Conservation (phyloP, 176 grass and related monocot genomes). For the Avena eriantha region DNA sequence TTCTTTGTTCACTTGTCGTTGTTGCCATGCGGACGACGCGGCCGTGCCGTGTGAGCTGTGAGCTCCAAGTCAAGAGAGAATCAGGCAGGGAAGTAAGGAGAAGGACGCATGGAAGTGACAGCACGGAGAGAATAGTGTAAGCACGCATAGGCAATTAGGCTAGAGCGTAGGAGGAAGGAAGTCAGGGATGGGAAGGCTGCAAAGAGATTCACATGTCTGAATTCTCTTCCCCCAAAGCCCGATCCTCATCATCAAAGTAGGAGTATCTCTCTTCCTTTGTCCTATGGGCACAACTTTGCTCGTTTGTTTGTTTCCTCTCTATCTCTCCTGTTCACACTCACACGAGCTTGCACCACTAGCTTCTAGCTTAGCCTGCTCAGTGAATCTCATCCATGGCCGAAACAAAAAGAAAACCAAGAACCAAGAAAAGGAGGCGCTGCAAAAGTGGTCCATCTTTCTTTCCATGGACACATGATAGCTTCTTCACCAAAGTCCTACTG, state of each 20-base stretch:
- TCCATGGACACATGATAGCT: conserved; percentile 29
- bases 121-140: neutral
- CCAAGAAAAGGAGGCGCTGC: neutral
- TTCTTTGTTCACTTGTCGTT: conserved; percentile 35
- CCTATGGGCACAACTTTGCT: conserved; percentile 35
- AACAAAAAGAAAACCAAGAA: conserved; percentile 43
- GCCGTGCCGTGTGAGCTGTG: conserved; percentile 23
- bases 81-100: neutral
- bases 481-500: neutral
- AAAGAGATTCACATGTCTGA: conserved; percentile 52
- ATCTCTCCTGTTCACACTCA: neutral
- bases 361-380: neutral
- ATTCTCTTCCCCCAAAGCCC: neutral
- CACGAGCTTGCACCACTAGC: conserved; percentile 28
- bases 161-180: neutral
- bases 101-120: conserved; percentile 29
- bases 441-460: conserved; percentile 49
- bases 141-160: conserved; percentile 30
- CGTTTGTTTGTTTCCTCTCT: conserved; percentile 17
- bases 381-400: conserved; percentile 38
- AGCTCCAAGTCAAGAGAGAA: conserved; percentile 12
- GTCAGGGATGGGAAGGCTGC: conserved; percentile 46
- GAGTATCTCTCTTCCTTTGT: conserved; percentile 22
- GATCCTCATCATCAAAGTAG: conserved; percentile 30
- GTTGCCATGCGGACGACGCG: neutral